Evolutionary conservation across 495 filamentous ascomycete genomes (phyloP), one percentile per base, ranked within the genome.

Genomic region (Penicillium coffeae): DNA sequence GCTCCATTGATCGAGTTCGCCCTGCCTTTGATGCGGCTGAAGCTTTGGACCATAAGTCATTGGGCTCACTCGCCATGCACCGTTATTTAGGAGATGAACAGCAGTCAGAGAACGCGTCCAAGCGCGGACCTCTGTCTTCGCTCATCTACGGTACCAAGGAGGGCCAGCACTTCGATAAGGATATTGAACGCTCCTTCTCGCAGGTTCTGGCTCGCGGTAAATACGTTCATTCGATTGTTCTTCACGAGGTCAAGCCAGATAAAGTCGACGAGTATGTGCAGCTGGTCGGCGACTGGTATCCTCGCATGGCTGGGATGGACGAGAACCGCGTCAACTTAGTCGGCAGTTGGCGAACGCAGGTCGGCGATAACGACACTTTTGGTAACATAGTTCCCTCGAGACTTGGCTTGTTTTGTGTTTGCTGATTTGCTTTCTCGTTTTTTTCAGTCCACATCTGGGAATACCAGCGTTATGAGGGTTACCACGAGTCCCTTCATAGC

Each of bases 341-440:
- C 13, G 93, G 93, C 52, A 97, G 93, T 73, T 98, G 93, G 93
- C 83, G 93, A 65, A 96, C 92, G 2, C 94, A 98, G 68, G 93
- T 98, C 48, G 94, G 94, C 40, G 94, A 97, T 59, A 94, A 90
- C 58, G 92, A 97, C 60, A 96, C 91, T 0, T 98, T 98, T 73
- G 85, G 93, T 97, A 79, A 51, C 8, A 41, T 30, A 21, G 34
- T 32, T 22, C 36, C 35, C 46, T 36, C 25, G 13, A 22, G 8
- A 0, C 35, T 10, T 34, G 8, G 0, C 3, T 13, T 13, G 8
- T 12, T 15, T 45, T 9, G n/a, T 10, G 2, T 35, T 18, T 37
- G 13, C 22, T 27, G 16, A 33, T 12, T 30, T 4, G 30, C 42
- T 40, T 44, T 33, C 10, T 15, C 2, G n/a, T 35, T 4, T 30